A percentile compares a stretch with the other conserved stretches of the same genome.
These are phyloP conservation scores for Dendrobium officinale DNA, from an alignment of 106 monocot species.

Conservation along the genomic window DNA sequence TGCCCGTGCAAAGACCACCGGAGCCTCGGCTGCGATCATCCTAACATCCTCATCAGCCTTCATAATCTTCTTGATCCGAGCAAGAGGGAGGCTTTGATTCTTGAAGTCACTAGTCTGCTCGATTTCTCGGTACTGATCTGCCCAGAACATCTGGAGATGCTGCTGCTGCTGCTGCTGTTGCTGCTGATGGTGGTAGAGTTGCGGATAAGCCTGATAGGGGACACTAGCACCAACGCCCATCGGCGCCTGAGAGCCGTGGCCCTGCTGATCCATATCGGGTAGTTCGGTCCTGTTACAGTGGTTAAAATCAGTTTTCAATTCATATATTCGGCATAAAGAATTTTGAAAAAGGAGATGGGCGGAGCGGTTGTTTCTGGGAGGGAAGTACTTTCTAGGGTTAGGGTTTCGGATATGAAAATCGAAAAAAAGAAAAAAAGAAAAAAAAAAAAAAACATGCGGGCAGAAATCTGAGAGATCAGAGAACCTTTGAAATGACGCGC, in stretches of 20 bases:
- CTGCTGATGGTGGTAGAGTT: conserved; percentile 36
- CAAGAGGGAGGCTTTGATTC: conserved; percentile 68
- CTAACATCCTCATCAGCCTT: conserved; percentile 78
- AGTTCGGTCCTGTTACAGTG: neutral
- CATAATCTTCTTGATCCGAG: conserved; percentile 84
- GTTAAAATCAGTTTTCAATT: neutral
- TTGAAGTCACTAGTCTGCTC: conserved; percentile 68
- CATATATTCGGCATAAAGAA: neutral
- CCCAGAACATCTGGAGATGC: conserved; percentile 66
- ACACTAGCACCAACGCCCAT: conserved; percentile 22
- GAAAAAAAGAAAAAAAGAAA: neutral
- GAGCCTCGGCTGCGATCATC: conserved; percentile 78
- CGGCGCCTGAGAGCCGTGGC: conserved; percentile 22
- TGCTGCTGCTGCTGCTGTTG: conserved; percentile 36
- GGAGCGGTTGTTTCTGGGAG: neutral
- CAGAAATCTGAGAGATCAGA: neutral
- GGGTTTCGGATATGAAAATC: conserved; percentile 1
- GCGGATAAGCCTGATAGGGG: conserved; percentile 30
- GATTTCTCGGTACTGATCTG: conserved; percentile 62
- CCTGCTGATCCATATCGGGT: conserved; percentile 29
- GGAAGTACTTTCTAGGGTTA: conserved; percentile 3
- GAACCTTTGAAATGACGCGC: neutral
- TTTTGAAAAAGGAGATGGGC: neutral
- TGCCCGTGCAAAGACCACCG: conserved; percentile 48
- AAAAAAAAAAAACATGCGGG: neutral